Evolutionary conservation across 805 yeast species (phyloP), one percentile per base, ranked within the genome.

Genomic region (Saturnispora saitoi): DNA sequence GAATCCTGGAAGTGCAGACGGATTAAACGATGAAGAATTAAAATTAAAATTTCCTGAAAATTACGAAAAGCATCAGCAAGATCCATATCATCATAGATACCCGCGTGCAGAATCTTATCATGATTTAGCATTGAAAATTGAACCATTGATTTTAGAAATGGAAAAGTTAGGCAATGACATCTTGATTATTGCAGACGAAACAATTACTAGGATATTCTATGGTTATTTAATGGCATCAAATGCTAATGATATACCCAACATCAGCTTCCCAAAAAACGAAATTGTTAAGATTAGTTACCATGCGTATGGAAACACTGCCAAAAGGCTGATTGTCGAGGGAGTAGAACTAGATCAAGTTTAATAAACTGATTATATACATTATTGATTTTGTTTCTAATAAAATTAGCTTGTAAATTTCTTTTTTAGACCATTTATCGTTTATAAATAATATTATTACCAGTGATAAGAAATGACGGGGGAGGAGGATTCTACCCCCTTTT

Each of bases 51-150:
- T 70, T 60, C 93, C 95, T 0, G 73, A 71, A 1, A 96, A 90
- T 55, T 85, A 75, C 61, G 74, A 70, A 52, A 80, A 76, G 56
- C 85, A 80, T 60, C 48, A 67, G 49, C 66, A 71, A 51, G 97
- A 91, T 63, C 96, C 96, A 2, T 93, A 93, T 61, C 97, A 93
- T 66, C 91, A 84, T 62, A 73, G 99, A 51, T 93, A 78, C 62
- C 86, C 96, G 2, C 74, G 98, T 44, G 88, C 95, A 0, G 99
- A 93, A 68, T 86, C 95, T 45, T 93, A 89, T 62, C 99, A 93
- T 66, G 99, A 93, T 65, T 73, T 93, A 49, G 98, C 99, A 0
- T 83, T 93, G 32, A 80, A 96, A 57, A 77, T 93, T 68, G 99
- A 93, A 66, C 96, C 98, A 0, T 71, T 93, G 48, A 79, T 93